Evolutionary conservation across 2,329 filamentous ascomycete genomes (phyloP), one percentile per base, ranked within the genome.

Genomic region (Hypoxylon sp.): DNA sequence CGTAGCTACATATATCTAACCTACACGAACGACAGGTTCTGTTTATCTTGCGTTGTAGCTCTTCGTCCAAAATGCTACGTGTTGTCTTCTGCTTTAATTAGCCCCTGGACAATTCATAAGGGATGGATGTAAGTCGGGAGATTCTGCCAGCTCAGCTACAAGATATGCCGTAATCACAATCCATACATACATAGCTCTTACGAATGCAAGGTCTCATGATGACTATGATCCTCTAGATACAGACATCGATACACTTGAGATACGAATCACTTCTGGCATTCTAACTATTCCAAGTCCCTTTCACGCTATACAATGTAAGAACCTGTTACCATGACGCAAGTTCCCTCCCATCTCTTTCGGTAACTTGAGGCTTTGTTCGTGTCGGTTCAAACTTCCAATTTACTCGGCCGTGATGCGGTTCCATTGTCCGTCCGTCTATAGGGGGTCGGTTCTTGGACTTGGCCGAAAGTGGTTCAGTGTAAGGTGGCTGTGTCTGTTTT

Each of bases 401-500:
- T 60, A 56, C 54, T 56, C 43, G 59, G 43, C 30, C 32, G 24
- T 26, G 50, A 52, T 62, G 50, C 44, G 32, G 24, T 47, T 3
- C 15, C 15, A 46, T 8, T 41, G 37, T 20, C 37, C 17, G 17
- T 20, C 37, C 37, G 37, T 39, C 37, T n/a, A n/a, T 34, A 46
- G n/a, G 47, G 22, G 15, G n/a, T 32, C 30, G 11, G 32, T 20
- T 22, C 24, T 41, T 34, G 49, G 49, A 56, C 37, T 58, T 59
- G 59, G 44, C 47, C 49, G 61, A 58, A 57, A 59, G 50, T 59
- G 64, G 61, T 60, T 58, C 56, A 53, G 51, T 68, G 62, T 59
- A 63, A 53, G 62, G 65, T 68, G 65, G 65, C 65, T 68, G 51
- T 68, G 65, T 66, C 57, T 66, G 63, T 66, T 66, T 64, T 66